Percentiles rank a stretch among this genome's conserved stretches.
Evolutionary conservation across 176 grass and related monocot species (phyloP).

Genomic region (Avena eriantha): DNA sequence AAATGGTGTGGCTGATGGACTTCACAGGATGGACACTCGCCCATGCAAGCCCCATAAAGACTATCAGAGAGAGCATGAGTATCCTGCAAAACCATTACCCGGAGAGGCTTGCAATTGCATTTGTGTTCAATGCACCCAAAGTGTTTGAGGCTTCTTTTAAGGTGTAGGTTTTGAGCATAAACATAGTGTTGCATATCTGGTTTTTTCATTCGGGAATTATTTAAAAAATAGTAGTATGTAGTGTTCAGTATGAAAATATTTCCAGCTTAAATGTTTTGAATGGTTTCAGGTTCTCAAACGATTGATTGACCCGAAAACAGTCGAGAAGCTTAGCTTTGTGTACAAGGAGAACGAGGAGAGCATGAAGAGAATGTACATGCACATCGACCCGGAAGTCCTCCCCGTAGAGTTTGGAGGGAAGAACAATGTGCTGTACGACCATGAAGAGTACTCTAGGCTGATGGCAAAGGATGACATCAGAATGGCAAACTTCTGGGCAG

Average conservation of each 20-base stretch:
- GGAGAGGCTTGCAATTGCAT: slow-evolving; percentile 69
- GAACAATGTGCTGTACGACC: slow-evolving; percentile 60
- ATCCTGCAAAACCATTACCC: slow-evolving; percentile 93
- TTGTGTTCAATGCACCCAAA: slow-evolving; percentile 84
- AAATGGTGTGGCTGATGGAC: slow-evolving; percentile 96
- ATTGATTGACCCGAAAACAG: slow-evolving; percentile 75
- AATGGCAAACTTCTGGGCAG: slow-evolving; percentile 54
- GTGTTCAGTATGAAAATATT: background rate
- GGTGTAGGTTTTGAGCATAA: slow-evolving; percentile 58
- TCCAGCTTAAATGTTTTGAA: background rate
- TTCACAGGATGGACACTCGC: slow-evolving; percentile 90
- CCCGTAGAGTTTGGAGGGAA: slow-evolving; percentile 81
- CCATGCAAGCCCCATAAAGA: slow-evolving; percentile 76
- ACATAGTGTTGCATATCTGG: background rate
- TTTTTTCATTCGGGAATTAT: background rate
- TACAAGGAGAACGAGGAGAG: slow-evolving; percentile 75
- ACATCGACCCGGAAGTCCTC: slow-evolving; percentile 71
- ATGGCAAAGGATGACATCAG: slow-evolving; percentile 79
- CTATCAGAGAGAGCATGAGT: slow-evolving; percentile 62
- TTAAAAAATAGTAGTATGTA: background rate
- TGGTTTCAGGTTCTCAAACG: slow-evolving; percentile 60
- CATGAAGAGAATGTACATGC: slow-evolving; percentile 58
- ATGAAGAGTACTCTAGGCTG: slow-evolving; percentile 80
- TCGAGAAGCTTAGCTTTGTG: slow-evolving; percentile 71
- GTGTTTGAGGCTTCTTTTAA: slow-evolving; percentile 92